Percentiles rank a stretch among this genome's conserved stretches.
Evolutionary conservation across 768 basidiomycete genomes (phyloP).

Genomic region (Lyophyllum semitale): DNA sequence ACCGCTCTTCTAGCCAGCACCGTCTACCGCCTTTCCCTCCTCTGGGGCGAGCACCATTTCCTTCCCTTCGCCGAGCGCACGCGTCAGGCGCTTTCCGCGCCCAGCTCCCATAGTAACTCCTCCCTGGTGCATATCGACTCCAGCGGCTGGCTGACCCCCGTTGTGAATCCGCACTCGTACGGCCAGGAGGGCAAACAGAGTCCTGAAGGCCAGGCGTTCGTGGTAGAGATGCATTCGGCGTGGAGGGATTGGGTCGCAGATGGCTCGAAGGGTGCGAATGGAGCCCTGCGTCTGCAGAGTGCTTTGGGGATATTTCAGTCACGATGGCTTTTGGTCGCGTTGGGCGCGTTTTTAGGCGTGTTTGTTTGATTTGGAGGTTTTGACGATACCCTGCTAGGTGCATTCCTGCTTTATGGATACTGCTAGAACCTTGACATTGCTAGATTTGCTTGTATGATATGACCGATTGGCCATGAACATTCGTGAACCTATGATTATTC

Average conservation of each 20-base stretch:
- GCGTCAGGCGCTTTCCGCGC: conserved; percentile 39
- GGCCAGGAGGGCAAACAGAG: conserved; percentile 50
- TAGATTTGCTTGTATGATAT: no score
- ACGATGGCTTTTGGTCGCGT: no score
- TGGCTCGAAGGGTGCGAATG: conserved; percentile 55
- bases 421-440: no score
- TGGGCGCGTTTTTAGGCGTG: no score
- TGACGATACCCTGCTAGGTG: no score
- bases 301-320: no score
- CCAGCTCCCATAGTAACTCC: conserved; percentile 14
- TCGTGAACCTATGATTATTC: no score
- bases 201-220: conserved; percentile 81
- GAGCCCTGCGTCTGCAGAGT: no score
- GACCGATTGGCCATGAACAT: no score
- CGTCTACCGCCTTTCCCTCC: conserved; percentile 70
- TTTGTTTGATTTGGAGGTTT: no score
- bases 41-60: conserved; percentile 48
- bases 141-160: conserved; percentile 71
- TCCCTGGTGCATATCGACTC: conserved; percentile 49
- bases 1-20: conserved; percentile 76
- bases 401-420: no score
- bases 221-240: conserved; percentile 72
- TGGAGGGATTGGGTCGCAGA: conserved; percentile 72
- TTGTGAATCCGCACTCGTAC: conserved; percentile 70
- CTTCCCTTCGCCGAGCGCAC: conserved; percentile 60